Base-by-base conservation (phyloP, 768 basidiomycete genomes). In the Strobilomyces dryophilus region DNA sequence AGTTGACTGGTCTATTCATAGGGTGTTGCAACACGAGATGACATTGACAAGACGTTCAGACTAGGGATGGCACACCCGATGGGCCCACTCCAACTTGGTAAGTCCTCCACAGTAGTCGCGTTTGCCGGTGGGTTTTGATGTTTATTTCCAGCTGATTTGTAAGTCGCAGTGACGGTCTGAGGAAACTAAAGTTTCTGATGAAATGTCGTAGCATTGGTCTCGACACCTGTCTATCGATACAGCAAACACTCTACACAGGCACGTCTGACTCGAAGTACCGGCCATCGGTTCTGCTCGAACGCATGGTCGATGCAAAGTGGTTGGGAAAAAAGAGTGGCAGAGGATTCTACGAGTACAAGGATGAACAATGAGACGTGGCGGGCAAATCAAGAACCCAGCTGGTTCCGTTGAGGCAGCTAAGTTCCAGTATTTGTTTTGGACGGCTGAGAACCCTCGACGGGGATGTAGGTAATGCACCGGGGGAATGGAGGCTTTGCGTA, bases 261-360 rank as follows among this genome's bases (percentile, higher is more conserved):
- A 95, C 92, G 9, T 82, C 89, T 0, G 95, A 98, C 71, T 89
- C 89, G 9, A 98, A 98, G 70, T 98, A 98, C 71, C 84, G 95
- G 7, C 95, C 95, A 0, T 86, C 87, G 55, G 78, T 94, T 24
- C 77, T 98, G 17, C 79, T 98, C 9, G 89, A 93, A 62, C 80
- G 92, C 34, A 98, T 98, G 95, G 95, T 98, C 5, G 92, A 95
- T 65, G 95, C 95, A 18, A 85, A 88, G 46, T 98, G 91, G 90
- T 78, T 89, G 47, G 95, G 95, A 11, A 86, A 79, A 76, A 95
- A 95, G 77, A 91, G 81, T 53, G 93, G 94, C 5, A 92, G 88
- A 68, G 94, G 95, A 17, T 98, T 98, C 70, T 98, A 97, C 64
- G 92, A 95, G 57, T 97, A 97, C 63, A 56, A 64, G 0, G 59